Base-by-base conservation (phyloP, 345 rosid genomes). In the Corchorus olitorius region DNA sequence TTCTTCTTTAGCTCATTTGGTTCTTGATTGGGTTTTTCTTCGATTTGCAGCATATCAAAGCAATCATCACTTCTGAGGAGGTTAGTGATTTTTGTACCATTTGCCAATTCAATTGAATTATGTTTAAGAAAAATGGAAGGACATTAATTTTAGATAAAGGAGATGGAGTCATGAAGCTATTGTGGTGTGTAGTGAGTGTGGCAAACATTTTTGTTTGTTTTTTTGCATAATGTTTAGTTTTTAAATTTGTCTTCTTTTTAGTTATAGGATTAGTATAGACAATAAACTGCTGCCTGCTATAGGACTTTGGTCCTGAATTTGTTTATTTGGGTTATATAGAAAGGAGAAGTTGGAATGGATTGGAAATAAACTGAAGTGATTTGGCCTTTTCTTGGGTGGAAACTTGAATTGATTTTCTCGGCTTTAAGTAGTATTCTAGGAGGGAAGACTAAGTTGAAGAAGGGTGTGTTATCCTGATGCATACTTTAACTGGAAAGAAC, bases 31-130 rank as follows among this genome's bases (percentile, higher is more conserved):
- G 60, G 15, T 16, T 61, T 58, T 37, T 39, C 37, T 22, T 20
- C 50, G 19, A 58, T 63, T 34, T 77, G 87, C 90, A 94, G 99
- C 97, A 96, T 80, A 92, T 96, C 78, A 93, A 96, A 86, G 98
- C 99, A 20, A 96, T 96, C 50, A 96, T 96, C 37, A 96, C 98
- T 72, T 77, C 98, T 35, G 95, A 94, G 19, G 97, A 94, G 97
- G 98, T 96, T 60, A 70, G 97, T 81, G 75, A 2, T 17, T 65
- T 65, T 58, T 64, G 52, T 54, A 37, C 49, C 20, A 68, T 70
- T 9, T 17, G 5, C 13, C 5, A 46, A 20, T 49, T 11, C 59
- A 27, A 12, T 66, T 20, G 15, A 45, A 12, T 4, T 17, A 39
- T n/a, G 34, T 5, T 46, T 67, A 3, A 4, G 0, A 6, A 3